Evolutionary conservation across 2,329 filamentous ascomycete species (phyloP), one percentile per base, ranked within the genome.

Genomic region (Sporothrix pseudoabietina): DNA sequence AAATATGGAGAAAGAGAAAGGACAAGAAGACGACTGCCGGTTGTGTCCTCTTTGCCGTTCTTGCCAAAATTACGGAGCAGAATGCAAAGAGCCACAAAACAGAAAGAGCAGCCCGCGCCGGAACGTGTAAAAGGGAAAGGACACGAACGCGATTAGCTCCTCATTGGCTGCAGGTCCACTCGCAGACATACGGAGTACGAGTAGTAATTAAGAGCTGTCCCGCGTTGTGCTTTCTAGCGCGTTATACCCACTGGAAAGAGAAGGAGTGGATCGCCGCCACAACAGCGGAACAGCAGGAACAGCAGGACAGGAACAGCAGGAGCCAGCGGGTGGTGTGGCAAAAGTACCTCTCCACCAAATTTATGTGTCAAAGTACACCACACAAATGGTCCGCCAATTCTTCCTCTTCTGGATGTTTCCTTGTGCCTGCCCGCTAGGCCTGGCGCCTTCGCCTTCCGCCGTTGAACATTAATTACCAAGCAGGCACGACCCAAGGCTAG

Each of bases 61-160:
- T 49, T 49, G 63, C 63, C 63, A 49, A 66, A 66, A 66, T 49
- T 8, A 26, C 26, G 26, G 26, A 26, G 26, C 2, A 47, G 59
- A 44, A 19, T 32, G 6, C 12, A 32, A 57, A 44, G 69, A 49
- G 41, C 39, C 55, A 59, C 14, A 65, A 39, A 66, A n/a, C 55
- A 59, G 30, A 65, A 39, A 66, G 39, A 39, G 61, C 61, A 66
- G 39, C 61, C 39, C 39, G 61, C 39, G 61, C 61, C 39, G 39
- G 12, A 68, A 44, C 69, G 69, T 71, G 70, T 16, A 70, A 47
- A 71, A 47, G 57, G 39, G 49, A 80, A 78, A 83, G 82, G 82
- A 83, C 82, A 84, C 82, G 82, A 83, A 83, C 81, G 82, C 82
- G 82, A 81, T 81, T 82, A 78, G 79, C 78, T 77, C 80, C 76